Base-by-base conservation (phyloP, 2,329 filamentous ascomycete species). In the Cladophialophora exuberans region DNA sequence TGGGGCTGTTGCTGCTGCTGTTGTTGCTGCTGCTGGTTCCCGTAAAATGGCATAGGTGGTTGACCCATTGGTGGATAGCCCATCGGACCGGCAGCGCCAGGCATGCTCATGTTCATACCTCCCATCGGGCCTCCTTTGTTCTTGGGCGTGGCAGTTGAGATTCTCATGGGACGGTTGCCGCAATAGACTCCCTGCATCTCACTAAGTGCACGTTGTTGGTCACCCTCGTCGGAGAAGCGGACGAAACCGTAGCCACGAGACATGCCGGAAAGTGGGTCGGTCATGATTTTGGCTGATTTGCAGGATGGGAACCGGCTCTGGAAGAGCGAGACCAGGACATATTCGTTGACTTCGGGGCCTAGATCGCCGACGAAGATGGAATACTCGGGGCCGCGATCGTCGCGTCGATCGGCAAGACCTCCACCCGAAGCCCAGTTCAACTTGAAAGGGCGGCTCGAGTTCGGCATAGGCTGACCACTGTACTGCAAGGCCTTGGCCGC, bases 231-330 rank as follows among this genome's bases (percentile, higher is more conserved):
- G 48, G 90, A 90, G 79, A 99, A 99, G 64, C 94, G 90, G 49
- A 99, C 94, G 68, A 99, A 99, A 42, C 94, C 94, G 69, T 99
- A 99, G 53, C 94, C 94, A 61, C 94, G 91, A 62, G 92, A 97
- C 83, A 97, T 93, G 66, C 94, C 94, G 62, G 89, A 96, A 76
- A 97, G 94, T 59, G 94, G 93, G 69, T 99, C 94, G 58, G 93
- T 96, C 94, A 99, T 99, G 76, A 99, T 99, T 83, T 99, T 99
- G 69, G 94, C 94, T 31, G 91, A 96, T 81, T 97, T 97, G 89
- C 93, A 97, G 6, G 91, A 96, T 0, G 89, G 88, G 81, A 96
- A 99, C 59, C 93, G 90, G 69, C 86, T 88, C 78, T 97, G 93
- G 83, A 99, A 99, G 46, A 99, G 86, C 22, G 92, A 96, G 50